phyloP scores from a whole-genome alignment of 805 yeast genomes.

The Metschnikowia picachoensis region DNA sequence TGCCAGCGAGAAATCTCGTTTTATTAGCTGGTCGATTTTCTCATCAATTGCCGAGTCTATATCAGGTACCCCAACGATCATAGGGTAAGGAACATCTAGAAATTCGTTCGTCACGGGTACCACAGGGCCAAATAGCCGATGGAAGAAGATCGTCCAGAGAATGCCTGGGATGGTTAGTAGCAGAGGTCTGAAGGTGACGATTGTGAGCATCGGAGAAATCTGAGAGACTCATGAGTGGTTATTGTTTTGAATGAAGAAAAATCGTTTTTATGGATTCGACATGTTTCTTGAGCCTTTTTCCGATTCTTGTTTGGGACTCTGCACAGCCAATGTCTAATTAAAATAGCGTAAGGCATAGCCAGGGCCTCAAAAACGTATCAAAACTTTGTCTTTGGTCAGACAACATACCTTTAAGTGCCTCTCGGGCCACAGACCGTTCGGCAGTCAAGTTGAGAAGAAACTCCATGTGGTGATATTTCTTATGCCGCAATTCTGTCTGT shows the following conservation, averaged over 20 bases:
- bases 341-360: too few species aligned
- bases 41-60: constrained; percentile 44
- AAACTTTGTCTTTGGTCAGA: too few species aligned
- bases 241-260: too few species aligned
- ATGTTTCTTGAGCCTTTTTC: too few species aligned
- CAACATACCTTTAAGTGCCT: constrained; percentile 49
- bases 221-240: too few species aligned
- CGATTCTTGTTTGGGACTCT: background rate
- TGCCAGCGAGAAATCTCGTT: constrained; percentile 21
- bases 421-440: constrained; percentile 52
- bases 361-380: too few species aligned
- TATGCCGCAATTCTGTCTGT: background rate
- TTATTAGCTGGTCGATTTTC: constrained; percentile 30
- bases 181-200: background rate
- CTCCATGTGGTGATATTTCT: constrained; percentile 32
- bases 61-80: constrained; percentile 44
- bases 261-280: too few species aligned
- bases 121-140: constrained; percentile 63
- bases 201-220: background rate
- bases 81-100: constrained; percentile 56
- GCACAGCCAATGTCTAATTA: background rate
- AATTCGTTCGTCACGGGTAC: constrained; percentile 54
- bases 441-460: constrained; percentile 45
- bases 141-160: constrained; percentile 64
- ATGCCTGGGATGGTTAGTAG: constrained; percentile 38